Evolutionary conservation across 176 grass and related monocot genomes (phyloP).

Genomic region (Juncus effusus): DNA sequence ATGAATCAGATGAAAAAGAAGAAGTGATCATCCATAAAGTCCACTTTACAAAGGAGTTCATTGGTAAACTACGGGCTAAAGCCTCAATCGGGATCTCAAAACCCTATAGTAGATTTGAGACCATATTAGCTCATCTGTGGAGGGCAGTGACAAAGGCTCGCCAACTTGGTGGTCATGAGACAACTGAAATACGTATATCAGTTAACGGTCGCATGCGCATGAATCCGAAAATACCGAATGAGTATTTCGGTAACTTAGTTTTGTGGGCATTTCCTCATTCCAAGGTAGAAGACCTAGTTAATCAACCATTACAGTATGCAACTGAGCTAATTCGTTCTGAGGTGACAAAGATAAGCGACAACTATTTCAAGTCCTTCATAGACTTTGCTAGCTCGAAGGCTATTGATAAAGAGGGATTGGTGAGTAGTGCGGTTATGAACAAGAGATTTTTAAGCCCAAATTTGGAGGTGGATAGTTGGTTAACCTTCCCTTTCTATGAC

Average conservation of each 20-base stretch:
- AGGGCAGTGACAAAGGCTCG: conserved; percentile 37
- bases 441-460: conserved; percentile 46
- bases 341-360: conserved; percentile 36
- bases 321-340: conserved; percentile 49
- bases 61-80: conserved; percentile 35
- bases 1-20: background rate
- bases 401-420: conserved; percentile 39
- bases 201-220: conserved; percentile 51
- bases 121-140: conserved; percentile 60
- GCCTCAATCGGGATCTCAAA: conserved; percentile 17
- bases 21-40: conserved; percentile 45
- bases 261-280: conserved; percentile 61
- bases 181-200: conserved; percentile 45
- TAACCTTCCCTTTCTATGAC: conserved; percentile 52
- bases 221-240: conserved; percentile 25
- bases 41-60: conserved; percentile 67
- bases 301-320: conserved; percentile 38
- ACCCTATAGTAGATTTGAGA: conserved; percentile 61
- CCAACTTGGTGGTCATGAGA: conserved; percentile 10
- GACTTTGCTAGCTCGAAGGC: conserved; percentile 14
- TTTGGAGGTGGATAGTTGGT: conserved; percentile 69
- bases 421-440: conserved; percentile 37
- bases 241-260: conserved; percentile 57
- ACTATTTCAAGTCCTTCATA: conserved; percentile 41
- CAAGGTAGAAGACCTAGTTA: conserved; percentile 32